Conservation (phyloP, 345 rosid species). For the Trapa incisa region DNA sequence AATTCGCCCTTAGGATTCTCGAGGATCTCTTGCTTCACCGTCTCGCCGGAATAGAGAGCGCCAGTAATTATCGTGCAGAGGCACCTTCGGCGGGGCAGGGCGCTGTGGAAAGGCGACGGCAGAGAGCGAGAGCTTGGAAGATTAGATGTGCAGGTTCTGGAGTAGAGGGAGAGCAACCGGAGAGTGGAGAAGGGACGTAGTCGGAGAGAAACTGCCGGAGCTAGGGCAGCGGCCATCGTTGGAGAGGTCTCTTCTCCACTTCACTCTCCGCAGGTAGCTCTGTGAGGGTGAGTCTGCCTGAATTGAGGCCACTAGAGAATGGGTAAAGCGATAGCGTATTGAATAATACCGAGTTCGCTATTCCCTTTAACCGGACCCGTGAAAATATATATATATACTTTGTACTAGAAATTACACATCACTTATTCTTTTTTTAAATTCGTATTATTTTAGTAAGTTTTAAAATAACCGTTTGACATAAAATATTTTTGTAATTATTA, state of each 20-base stretch:
- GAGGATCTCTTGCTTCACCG: conserved; percentile 13
- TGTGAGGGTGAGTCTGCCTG: not conserved
- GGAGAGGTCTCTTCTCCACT: not conserved
- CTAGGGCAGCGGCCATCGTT: conserved; percentile 28
- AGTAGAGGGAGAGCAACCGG: conserved; percentile 31
- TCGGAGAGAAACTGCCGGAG: conserved; percentile 41
- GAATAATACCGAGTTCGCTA: too few relatives aligned
- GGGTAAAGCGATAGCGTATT: not conserved
- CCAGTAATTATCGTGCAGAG: conserved; percentile 23
- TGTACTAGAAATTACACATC: too few relatives aligned
- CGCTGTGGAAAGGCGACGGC: conserved; percentile 11
- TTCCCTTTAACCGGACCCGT: not conserved
- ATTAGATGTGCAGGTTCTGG: conserved; percentile 11
- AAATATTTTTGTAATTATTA: too few relatives aligned
- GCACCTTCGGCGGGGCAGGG: conserved; percentile 22
- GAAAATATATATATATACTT: too few relatives aligned
- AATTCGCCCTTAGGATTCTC: conserved; percentile 17
- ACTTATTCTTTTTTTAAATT: too few relatives aligned
- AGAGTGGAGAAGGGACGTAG: conserved; percentile 26
- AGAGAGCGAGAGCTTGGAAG: conserved; percentile 9
- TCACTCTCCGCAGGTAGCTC: not conserved
- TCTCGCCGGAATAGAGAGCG: conserved; percentile 30
- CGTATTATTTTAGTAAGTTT: too few relatives aligned
- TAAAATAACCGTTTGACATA: too few relatives aligned
- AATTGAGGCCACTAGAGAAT: conserved; percentile 1